Conservation (phyloP, 1,284 basidiomycete genomes). For the Heliocybe sulcata region DNA sequence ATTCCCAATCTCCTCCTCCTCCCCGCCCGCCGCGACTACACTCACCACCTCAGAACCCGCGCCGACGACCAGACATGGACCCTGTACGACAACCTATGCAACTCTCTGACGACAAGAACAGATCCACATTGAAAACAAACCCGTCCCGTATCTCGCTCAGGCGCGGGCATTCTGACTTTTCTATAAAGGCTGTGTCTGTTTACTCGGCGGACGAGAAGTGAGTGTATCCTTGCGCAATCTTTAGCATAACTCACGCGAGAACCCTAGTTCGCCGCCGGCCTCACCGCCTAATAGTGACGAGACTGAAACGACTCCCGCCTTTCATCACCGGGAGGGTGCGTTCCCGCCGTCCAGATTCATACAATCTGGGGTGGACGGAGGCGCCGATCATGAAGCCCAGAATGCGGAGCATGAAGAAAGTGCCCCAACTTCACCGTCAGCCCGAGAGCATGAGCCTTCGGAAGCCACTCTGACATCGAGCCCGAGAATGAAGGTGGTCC, state of each 20-base stretch:
- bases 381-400: background rate
- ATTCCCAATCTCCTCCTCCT: conserved; percentile 38
- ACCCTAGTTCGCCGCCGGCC: conserved; percentile 1
- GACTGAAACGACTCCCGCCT: conserved; percentile 18
- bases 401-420: background rate
- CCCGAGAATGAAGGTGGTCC: background rate
- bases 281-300: conserved; percentile 5
- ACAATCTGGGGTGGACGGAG: conserved; percentile 14
- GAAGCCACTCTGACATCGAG: background rate
- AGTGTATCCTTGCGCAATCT: background rate
- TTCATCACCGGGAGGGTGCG: conserved; percentile 61
- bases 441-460: background rate
- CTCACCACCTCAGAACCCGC: conserved; percentile 33
- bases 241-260: background rate
- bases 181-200: background rate
- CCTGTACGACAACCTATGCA: conserved; percentile 49
- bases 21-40: conserved; percentile 59
- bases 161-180: conserved; percentile 1
- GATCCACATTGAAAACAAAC: background rate
- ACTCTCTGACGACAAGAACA: conserved; percentile 25
- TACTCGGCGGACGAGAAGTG: background rate
- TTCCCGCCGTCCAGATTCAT: conserved; percentile 44
- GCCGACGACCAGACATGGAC: conserved; percentile 32
- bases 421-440: background rate
- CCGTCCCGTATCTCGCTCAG: background rate